These are phyloP conservation scores for Tubosaeta sp. DNA, from an alignment of 768 basidiomycete genomes.

Conservation along the genomic window DNA sequence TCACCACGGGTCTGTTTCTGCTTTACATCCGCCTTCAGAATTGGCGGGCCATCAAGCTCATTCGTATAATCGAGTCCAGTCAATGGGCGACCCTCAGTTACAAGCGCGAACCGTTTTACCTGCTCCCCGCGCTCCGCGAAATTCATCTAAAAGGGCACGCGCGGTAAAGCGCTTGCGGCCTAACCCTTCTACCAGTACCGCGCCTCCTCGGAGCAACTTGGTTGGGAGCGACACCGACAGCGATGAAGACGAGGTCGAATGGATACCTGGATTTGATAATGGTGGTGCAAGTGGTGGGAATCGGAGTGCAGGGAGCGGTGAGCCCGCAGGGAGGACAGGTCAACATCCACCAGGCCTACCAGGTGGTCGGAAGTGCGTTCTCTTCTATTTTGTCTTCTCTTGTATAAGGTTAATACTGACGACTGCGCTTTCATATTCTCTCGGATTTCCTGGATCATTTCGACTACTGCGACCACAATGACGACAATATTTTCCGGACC, in stretches of 20 bases:
- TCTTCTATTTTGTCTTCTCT: neutral
- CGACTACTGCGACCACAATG: neutral
- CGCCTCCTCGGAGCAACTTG: conserved; percentile 1
- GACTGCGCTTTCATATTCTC: neutral
- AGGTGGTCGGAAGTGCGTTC: conserved; percentile 27
- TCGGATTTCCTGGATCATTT: neutral
- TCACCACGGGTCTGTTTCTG: neutral
- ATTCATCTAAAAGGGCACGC: conserved; percentile 20
- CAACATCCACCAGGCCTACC: conserved; percentile 10
- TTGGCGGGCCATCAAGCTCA: neutral
- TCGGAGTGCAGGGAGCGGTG: neutral
- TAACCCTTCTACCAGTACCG: neutral
- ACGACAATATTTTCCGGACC: conserved; percentile 1
- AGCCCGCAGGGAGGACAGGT: conserved; percentile 1
- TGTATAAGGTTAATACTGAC: conserved; percentile 11
- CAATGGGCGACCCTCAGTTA: neutral
- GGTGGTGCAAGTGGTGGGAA: neutral
- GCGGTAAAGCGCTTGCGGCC: conserved; percentile 19
- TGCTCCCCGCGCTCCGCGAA: conserved; percentile 1
- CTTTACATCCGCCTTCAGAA: conserved; percentile 3
- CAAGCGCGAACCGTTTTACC: neutral
- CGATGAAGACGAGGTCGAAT: conserved; percentile 29
- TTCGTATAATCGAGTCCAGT: neutral
- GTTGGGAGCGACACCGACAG: conserved; percentile 29
- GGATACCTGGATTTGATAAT: conserved; percentile 12